A percentile compares a stretch with the other conserved stretches of the same genome.
These are phyloP conservation scores for Funneliformis caledonium DNA, from an alignment of 371 early-diverging fungal species.

Conservation along the genomic window DNA sequence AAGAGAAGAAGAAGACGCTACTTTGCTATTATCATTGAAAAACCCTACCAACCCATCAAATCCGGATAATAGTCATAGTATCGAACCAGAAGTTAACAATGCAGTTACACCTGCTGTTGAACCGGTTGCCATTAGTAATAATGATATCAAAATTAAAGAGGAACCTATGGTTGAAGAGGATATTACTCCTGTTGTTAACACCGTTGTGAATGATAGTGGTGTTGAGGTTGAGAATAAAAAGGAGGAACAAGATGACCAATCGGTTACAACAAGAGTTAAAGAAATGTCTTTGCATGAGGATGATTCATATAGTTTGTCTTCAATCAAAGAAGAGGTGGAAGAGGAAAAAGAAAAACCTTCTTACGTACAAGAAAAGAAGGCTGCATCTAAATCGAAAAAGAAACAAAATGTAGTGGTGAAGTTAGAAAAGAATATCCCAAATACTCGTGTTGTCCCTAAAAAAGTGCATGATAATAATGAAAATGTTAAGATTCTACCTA, in stretches of 20 bases:
- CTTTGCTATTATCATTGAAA: not conserved
- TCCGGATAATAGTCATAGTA: not conserved
- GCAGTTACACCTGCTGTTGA: not conserved
- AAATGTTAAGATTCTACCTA: not conserved
- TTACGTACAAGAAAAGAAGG: not conserved
- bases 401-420: not conserved
- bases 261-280: not conserved
- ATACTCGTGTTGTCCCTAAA: not conserved
- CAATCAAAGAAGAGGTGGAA: no score
- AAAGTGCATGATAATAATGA: slow-evolving; percentile 11
- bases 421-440: not conserved
- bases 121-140: not conserved
- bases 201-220: not conserved
- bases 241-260: not conserved
- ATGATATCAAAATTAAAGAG: not conserved
- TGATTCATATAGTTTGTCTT: not conserved
- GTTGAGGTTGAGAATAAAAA: not conserved
- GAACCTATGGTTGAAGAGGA: not conserved
- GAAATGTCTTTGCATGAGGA: slow-evolving; percentile 12
- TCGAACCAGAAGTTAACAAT: not conserved
- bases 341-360: not conserved
- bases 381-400: not conserved
- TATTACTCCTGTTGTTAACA: not conserved
- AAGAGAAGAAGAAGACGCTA: slow-evolving; percentile 7
- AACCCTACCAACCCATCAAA: not conserved